Evolutionary conservation across 1,139 yeast genomes (phyloP), one percentile per base, ranked within the genome.

Genomic region (Candida smagusa): DNA sequence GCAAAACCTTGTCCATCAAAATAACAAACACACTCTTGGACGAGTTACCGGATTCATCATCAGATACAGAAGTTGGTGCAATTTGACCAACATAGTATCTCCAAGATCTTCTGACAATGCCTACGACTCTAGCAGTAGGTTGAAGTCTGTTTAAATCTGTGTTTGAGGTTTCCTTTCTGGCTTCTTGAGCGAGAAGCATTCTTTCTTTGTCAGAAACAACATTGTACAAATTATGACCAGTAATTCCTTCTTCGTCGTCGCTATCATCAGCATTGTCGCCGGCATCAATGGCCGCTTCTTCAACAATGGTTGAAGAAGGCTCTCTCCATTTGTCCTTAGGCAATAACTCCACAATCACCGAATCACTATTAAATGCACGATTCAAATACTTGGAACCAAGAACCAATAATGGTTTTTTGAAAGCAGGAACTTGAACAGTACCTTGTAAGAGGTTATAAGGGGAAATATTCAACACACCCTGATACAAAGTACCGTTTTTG

Each of bases 31-130:
- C 92, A 33, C 79, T 79, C 54, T 83, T 83, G 12, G 87, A 77
- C 5, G 95, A 76, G 46, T 74, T 72, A 11, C 80, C 77, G 9
- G 65, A 59, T 39, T 69, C 75, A 33, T 74, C 74, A 13, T 67
- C 66, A 28, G 81, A 74, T 1, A 85, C 84, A 3, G 95, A 83
- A 26, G 83, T 76, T 31, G 94, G 85, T 4, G 94, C 85, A 45
- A 94, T 76, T 59, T 90, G 97, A 12, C 98, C 98, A 35, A 92
- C 98, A 54, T 90, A 94, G 50, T 84, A 82, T 59, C 98, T 77
- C 98, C 98, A 94, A 42, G 94, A 87, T 59, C 99, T 79, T 63
- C 89, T 84, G 35, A 82, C 70, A 25, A 94, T 75, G 28, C 96
- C 95, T 19, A 94, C 97, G 36, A 94, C 84, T 49, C 79, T 79